These are phyloP conservation scores for Populus tremula DNA, from an alignment of 345 rosid species.

Conservation along the genomic window DNA sequence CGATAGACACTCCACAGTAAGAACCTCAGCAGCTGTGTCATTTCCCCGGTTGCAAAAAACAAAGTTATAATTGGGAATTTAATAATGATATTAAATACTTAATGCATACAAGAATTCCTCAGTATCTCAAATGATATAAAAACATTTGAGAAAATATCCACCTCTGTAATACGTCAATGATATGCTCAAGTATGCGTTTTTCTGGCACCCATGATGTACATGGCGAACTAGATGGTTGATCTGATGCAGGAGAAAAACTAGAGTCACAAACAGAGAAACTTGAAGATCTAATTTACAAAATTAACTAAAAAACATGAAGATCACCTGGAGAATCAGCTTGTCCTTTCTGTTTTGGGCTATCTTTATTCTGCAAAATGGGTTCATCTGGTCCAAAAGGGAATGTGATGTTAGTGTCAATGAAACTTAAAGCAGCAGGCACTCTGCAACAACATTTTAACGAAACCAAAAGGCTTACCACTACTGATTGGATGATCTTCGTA, in stretches of 20 bases:
- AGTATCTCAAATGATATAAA: not conserved
- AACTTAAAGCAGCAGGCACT: not conserved
- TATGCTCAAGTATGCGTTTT: constrained; percentile 40
- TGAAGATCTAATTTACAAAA: constrained; percentile 3
- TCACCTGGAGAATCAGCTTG: constrained; percentile 23
- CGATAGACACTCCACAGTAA: not conserved
- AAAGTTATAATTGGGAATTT: not conserved
- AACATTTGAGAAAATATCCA: constrained; percentile 15
- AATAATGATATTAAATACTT: not conserved
- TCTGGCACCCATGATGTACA: constrained; percentile 36
- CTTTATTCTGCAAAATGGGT: constrained; percentile 6
- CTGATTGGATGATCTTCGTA: constrained; percentile 15
- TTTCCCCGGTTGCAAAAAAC: not conserved
- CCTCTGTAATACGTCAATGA: constrained; percentile 61
- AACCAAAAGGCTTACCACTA: constrained; percentile 26
- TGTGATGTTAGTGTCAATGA: not conserved
- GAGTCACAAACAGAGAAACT: constrained; percentile 16
- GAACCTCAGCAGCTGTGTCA: not conserved
- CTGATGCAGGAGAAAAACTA: constrained; percentile 25
- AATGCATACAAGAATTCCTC: not conserved
- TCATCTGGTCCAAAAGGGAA: constrained; percentile 23
- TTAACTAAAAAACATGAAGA: constrained; percentile 6
- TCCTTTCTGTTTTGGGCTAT: constrained; percentile 10
- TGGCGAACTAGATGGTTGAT: constrained; percentile 17
- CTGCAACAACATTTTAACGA: constrained; percentile 7